These are phyloP conservation scores for Diversispora eburnea DNA, from an alignment of 192 early-diverging fungal genomes.

Conservation along the genomic window DNA sequence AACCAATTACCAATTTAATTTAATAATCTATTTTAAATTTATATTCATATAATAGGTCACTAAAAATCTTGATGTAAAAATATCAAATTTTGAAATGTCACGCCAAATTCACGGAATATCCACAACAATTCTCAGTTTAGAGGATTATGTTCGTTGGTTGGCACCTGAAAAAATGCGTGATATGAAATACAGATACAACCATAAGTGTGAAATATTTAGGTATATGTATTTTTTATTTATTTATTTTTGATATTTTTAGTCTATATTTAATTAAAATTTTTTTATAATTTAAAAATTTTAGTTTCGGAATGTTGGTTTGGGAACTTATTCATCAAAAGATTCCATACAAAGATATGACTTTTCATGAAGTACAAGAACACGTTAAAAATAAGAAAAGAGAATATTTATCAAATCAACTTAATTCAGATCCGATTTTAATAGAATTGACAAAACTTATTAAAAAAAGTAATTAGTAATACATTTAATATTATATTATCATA, in stretches of 20 bases:
- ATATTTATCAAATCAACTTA: background rate
- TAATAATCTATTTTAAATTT: background rate
- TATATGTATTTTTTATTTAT: background rate
- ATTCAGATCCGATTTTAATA: background rate
- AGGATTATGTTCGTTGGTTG: background rate
- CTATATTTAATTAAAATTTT: background rate
- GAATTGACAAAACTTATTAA: background rate
- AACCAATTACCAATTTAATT: background rate
- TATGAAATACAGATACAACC: background rate
- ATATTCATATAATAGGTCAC: background rate
- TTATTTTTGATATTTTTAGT: background rate
- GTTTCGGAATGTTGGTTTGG: slow-evolving; percentile 14
- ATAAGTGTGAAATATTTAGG: slow-evolving; percentile 18
- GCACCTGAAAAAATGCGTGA: slow-evolving; percentile 15
- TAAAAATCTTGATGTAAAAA: background rate
- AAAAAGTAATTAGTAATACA: background rate
- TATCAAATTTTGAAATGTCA: slow-evolving; percentile 11
- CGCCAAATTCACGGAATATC: background rate
- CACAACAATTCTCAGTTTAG: background rate
- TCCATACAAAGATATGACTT: slow-evolving; percentile 1
- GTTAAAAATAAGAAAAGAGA: background rate
- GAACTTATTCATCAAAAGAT: slow-evolving; percentile 2
- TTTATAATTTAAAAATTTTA: background rate
- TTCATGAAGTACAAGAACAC: background rate
- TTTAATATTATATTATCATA: background rate